phyloP scores from a whole-genome alignment of 192 early-diverging fungal species.

The Umbelopsis ramanniana region DNA sequence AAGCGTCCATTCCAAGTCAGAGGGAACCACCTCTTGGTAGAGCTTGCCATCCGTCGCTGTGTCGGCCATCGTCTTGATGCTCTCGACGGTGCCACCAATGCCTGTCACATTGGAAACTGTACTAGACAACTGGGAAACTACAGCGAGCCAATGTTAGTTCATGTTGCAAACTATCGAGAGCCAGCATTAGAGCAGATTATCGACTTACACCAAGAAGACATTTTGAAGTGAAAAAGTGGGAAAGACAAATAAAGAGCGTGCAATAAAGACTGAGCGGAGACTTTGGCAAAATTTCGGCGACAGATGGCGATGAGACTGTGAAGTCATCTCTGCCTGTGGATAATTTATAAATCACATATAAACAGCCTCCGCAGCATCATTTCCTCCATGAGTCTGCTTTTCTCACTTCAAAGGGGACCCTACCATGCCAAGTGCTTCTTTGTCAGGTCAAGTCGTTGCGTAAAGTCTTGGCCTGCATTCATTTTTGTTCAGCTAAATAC shows the following conservation, averaged over 20 bases:
- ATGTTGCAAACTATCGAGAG: background rate
- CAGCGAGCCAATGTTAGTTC: background rate
- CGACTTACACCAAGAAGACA: slow-evolving; percentile 11
- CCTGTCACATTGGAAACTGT: slow-evolving; percentile 41
- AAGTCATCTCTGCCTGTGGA: background rate
- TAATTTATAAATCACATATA: background rate
- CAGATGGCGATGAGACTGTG: background rate
- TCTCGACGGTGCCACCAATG: slow-evolving; percentile 30
- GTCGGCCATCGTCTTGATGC: slow-evolving; percentile 42
- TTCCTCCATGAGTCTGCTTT: no score
- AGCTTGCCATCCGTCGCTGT: slow-evolving; percentile 45
- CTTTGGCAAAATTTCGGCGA: background rate
- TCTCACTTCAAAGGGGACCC: no score
- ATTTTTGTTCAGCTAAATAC: no score
- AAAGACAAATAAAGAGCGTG: slow-evolving; percentile 3
- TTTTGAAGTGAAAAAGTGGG: slow-evolving; percentile 12
- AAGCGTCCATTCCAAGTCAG: slow-evolving; percentile 73
- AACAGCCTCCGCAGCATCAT: background rate
- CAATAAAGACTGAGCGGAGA: slow-evolving; percentile 2
- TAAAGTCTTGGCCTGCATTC: no score
- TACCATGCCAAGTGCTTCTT: no score
- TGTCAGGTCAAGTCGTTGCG: no score
- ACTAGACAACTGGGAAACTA: slow-evolving; percentile 41
- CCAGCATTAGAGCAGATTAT: background rate
- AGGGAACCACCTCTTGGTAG: slow-evolving; percentile 51